Percentiles rank a stretch among this genome's conserved stretches.
Conservation (phyloP, 441 rosid species). For the Hypseocharis bilobata region DNA sequence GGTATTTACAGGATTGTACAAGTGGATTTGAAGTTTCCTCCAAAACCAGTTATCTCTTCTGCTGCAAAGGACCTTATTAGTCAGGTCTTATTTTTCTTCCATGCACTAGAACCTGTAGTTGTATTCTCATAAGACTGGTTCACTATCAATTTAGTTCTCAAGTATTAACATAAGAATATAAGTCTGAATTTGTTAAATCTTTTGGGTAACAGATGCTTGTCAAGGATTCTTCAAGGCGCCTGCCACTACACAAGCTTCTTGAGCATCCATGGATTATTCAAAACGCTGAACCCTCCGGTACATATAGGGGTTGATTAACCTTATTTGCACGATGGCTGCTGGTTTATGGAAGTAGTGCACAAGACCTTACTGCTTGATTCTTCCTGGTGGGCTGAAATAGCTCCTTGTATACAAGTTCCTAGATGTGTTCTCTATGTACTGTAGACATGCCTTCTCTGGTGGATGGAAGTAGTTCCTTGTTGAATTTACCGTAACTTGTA, state of each 20-base stretch:
- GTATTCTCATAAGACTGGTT: too few species aligned
- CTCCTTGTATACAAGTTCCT: too few species aligned
- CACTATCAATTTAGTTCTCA: neutral
- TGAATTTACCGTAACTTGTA: too few species aligned
- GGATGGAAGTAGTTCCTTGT: neutral
- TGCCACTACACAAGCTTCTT: conserved; percentile 70
- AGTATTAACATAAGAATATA: too few species aligned
- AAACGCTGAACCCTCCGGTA: conserved; percentile 84
- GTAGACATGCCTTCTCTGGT: too few species aligned
- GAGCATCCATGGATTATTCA: conserved; percentile 94
- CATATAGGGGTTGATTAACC: conserved; percentile 46
- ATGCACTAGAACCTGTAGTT: too few species aligned
- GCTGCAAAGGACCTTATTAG: conserved; percentile 79
- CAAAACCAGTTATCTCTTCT: conserved; percentile 71
- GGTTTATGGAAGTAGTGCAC: too few species aligned
- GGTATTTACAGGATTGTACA: conserved; percentile 62
- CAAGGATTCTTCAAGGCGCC: conserved; percentile 66
- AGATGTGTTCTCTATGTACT: too few species aligned
- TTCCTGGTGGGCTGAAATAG: neutral
- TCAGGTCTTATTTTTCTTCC: conserved; percentile 40
- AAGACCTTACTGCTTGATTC: neutral
- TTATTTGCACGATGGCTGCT: too few species aligned
- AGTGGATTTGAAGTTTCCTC: conserved; percentile 85
- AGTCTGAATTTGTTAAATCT: conserved; percentile 1
- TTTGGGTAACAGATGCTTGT: conserved; percentile 63